These are phyloP conservation scores for Rhizophagus prolifer DNA, from an alignment of 192 early-diverging fungal genomes.

Conservation along the genomic window DNA sequence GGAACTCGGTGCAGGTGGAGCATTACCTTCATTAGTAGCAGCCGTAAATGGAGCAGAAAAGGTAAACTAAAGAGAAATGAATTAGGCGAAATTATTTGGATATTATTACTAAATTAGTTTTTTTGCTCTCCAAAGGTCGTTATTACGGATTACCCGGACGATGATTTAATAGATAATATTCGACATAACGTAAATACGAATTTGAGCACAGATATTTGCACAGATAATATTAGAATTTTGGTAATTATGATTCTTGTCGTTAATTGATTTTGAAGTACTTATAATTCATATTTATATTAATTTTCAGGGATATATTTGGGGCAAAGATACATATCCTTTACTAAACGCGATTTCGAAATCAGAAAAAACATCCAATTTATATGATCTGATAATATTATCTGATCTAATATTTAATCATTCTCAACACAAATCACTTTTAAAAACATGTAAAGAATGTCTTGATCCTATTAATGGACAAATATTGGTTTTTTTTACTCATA, in stretches of 20 bases:
- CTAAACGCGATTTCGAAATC: slow-evolving; percentile 37
- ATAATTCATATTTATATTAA: slow-evolving; percentile 24
- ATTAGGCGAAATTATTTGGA: not conserved
- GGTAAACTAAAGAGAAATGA: slow-evolving; percentile 29
- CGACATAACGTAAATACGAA: slow-evolving; percentile 62
- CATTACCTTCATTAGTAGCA: slow-evolving; percentile 73
- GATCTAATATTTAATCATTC: slow-evolving; percentile 90
- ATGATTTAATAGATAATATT: slow-evolving; percentile 75
- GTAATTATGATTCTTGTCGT: not conserved
- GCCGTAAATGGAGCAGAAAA: slow-evolving; percentile 70
- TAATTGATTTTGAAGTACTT: not conserved
- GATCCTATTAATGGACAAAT: slow-evolving; percentile 59
- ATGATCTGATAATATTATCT: slow-evolving; percentile 80
- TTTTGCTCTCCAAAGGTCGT: slow-evolving; percentile 41
- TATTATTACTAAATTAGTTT: not conserved
- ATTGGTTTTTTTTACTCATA: slow-evolving; percentile 81
- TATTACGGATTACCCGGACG: slow-evolving; percentile 78
- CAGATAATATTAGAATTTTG: slow-evolving; percentile 5
- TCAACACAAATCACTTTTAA: slow-evolving; percentile 75
- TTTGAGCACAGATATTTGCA: slow-evolving; percentile 4
- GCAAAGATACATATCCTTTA: slow-evolving; percentile 48
- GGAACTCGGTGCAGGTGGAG: slow-evolving; percentile 85
- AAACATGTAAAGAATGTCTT: slow-evolving; percentile 63
- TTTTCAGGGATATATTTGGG: slow-evolving; percentile 72
- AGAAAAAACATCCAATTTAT: slow-evolving; percentile 37